Evolutionary conservation across 2,329 filamentous ascomycete species (phyloP).

Genomic region (Rosellinia necatrix): DNA sequence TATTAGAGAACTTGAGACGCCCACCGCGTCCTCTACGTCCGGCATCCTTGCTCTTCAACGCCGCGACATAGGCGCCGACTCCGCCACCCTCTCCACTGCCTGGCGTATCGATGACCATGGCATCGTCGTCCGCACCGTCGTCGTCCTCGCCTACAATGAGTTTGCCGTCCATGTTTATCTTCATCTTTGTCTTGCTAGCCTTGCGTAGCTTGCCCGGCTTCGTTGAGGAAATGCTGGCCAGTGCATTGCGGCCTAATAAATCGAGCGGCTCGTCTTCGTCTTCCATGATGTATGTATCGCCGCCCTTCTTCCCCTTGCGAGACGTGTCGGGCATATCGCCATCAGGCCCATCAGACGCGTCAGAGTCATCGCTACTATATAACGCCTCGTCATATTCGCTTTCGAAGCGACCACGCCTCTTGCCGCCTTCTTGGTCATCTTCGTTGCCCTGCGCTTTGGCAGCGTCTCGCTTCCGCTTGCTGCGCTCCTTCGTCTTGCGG

Average conservation of each 20-base stretch:
- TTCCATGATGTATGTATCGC: conserved; percentile 86
- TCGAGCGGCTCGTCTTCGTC: conserved; percentile 95
- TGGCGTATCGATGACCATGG: conserved; percentile 66
- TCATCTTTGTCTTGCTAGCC: conserved; percentile 62
- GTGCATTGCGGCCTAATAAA: conserved; percentile 82
- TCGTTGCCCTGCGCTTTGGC: conserved; percentile 61
- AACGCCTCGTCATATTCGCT: conserved; percentile 97
- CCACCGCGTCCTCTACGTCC: conserved; percentile 68
- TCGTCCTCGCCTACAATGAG: conserved; percentile 70
- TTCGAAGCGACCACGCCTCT: conserved; percentile 71
- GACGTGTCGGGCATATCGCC: conserved; percentile 56
- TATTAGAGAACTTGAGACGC: conserved; percentile 74
- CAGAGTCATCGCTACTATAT: conserved; percentile 76
- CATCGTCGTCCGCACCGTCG: conserved; percentile 53
- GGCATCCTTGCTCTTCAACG: conserved; percentile 69
- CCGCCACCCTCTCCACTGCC: conserved; percentile 55
- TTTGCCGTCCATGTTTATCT: conserved; percentile 77
- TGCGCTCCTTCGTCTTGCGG: conserved; percentile 89
- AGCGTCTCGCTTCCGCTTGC: conserved; percentile 84
- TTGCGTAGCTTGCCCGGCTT: conserved; percentile 72
- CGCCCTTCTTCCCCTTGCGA: conserved; percentile 59
- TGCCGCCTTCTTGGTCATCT: conserved; percentile 56
- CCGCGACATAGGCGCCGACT: conserved; percentile 71
- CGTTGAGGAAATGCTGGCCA: conserved; percentile 92
- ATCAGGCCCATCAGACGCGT: conserved; percentile 66